Base-by-base conservation (phyloP, 257 asterid species). In the Petunia axillaris region DNA sequence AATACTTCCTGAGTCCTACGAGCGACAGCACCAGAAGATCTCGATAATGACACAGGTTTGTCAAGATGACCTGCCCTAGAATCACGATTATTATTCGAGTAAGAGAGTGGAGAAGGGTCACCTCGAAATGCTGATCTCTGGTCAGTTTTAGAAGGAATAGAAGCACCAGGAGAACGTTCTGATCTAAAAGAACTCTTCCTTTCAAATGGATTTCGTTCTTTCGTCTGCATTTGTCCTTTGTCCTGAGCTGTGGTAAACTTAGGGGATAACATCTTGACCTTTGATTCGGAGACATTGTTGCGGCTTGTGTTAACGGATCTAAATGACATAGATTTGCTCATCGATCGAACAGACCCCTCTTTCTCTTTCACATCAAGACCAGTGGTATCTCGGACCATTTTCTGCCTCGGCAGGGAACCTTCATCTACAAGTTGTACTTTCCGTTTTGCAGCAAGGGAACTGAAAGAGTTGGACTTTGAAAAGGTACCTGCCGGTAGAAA, bases 391-490 rank as follows among this genome's bases (percentile, higher is more conserved):
- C 89, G 92, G 55, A 81, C 88, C 66, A 91, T 85, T 87, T 92
- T 93, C 82, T 87, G 97, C 90, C 93, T 90, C 88, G 81, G 94
- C 70, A 86, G 84, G 80, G 82, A 83, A 86, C 84, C 96, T 84
- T 91, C 92, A 83, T 89, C 97, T 38, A 87, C 91, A 80, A 86
- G 98, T 85, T 88, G 91, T 84, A 89, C 91, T 81, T 86, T 91
- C 62, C 93, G 94, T 85, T 91, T 94, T 81, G 89, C 86, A 87
- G 84, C 88, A 82, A 83, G 80, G 68, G 94, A 86, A 87, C 67
- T 90, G 85, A 93, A 94, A 76, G 98, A 94, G 78, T 85, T 89
- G 8, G 97, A 93, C 90, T 93, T 94, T 9, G 86, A 86, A 86
- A 90, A 87, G 79, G 83, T 82, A 88, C 97, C 99, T 95, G 91